These are phyloP conservation scores for Trichoderma semiorbis DNA, from an alignment of 2,329 filamentous ascomycete species.

Conservation along the genomic window DNA sequence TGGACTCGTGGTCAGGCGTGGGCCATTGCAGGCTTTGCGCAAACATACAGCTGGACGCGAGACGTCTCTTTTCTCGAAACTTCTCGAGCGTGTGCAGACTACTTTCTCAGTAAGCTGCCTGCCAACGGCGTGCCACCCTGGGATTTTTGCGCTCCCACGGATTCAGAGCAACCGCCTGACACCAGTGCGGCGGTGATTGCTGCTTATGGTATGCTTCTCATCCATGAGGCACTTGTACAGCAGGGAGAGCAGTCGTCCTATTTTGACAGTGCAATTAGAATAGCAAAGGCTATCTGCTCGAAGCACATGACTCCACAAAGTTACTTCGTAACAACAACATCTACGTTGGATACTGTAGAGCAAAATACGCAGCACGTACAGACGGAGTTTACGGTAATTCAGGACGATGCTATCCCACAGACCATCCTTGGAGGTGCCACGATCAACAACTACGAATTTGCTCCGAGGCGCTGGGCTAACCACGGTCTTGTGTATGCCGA, in stretches of 20 bases:
- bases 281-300: not conserved
- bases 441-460: not conserved
- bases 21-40: not conserved
- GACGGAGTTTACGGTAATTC: not conserved
- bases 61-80: not conserved
- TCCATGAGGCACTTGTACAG: not conserved
- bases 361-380: not conserved
- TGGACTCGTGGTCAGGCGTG: not conserved
- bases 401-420: not conserved
- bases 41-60: not conserved
- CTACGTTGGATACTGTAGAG: not conserved
- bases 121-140: not conserved
- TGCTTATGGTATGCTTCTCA: not conserved
- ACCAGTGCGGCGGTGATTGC: not conserved
- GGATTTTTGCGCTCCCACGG: not conserved
- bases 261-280: not conserved
- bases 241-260: not conserved
- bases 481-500: not conserved
- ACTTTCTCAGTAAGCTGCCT: not conserved
- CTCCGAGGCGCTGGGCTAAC: not conserved
- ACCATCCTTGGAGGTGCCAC: not conserved
- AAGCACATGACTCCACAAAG: not conserved
- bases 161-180: not conserved
- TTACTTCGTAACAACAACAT: not conserved
- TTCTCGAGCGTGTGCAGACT: not conserved